Evolutionary conservation across 2,329 filamentous ascomycete species (phyloP), one percentile per base, ranked within the genome.

Genomic region (Myriosclerotinia scirpicola): DNA sequence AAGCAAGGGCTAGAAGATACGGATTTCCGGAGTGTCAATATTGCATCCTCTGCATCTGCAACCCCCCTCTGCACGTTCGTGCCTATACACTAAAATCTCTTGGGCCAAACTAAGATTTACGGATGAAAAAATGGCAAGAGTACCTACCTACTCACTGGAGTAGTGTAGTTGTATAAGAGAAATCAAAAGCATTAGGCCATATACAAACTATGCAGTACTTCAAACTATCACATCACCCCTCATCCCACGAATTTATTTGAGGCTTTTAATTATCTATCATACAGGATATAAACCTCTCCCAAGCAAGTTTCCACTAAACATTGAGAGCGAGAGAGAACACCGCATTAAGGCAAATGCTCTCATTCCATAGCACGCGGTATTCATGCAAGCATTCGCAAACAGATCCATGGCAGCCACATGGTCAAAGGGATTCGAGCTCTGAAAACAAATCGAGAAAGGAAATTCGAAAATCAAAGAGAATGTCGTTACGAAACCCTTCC

Each of bases 401-500:
- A 46, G 44, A 48, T 50, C 44, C 34, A 40, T 50, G 58, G n/a
- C n/a, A 61, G 44, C 44, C 58, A 50, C 26, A 50, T 22, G 44
- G n/a, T 11, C 17, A 14, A 17, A 50, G 20, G 46, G 50, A 50
- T 12, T 50, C 58, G 38, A 50, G 58, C 58, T 60, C 58, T 38
- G 50, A 14, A 50, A 60, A 48, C n/a, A 22, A 8, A 9, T 42
- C 46, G 14, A 14, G 17, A 36, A 59, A 50, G 38, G 12, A 11
- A 61, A 50, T 30, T 22, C 17, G 34, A 50, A 50, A 22, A 14
- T 20, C 50, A 61, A 61, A 20, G 46, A 61, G 44, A 58, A 61
- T 50, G 58, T 38, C 34, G n/a, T 52, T 40, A 61, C n/a, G 30
- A 61, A 50, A 61, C 46, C 46, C 14, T 61, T 50, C 44, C 58